phyloP scores from a whole-genome alignment of 2,329 filamentous ascomycete species.

The Dryadomyces quercus-mongolicae region DNA sequence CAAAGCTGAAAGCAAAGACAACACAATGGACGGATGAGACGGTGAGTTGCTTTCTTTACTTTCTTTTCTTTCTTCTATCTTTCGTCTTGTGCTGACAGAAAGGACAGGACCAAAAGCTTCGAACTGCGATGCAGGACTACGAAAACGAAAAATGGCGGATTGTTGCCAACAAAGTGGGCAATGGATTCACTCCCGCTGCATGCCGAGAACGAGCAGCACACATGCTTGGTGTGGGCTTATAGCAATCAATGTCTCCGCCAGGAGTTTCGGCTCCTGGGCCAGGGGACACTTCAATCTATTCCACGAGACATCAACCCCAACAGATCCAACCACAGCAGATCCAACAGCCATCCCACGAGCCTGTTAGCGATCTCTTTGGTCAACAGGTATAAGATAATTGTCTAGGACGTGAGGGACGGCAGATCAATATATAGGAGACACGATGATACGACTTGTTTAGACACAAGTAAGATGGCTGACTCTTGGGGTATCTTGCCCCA shows the following conservation, averaged over 20 bases:
- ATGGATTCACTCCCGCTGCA: conserved; percentile 74
- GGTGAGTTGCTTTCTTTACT: conserved; percentile 42
- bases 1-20: conserved; percentile 86
- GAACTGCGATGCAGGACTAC: conserved; percentile 67
- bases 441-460: background rate
- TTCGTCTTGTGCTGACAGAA: background rate
- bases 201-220: conserved; percentile 72
- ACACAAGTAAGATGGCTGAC: background rate
- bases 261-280: conserved; percentile 30
- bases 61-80: conserved; percentile 9
- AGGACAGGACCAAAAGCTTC: conserved; percentile 63
- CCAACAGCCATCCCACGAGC: background rate
- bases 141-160: conserved; percentile 90
- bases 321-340: conserved; percentile 1
- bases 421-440: background rate
- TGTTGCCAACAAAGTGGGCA: conserved; percentile 80
- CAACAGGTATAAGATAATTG: background rate
- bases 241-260: conserved; percentile 43
- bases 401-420: background rate
- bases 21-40: conserved; percentile 90
- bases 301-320: conserved; percentile 18
- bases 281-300: conserved; percentile 32
- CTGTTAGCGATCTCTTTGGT: background rate
- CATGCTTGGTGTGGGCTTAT: conserved; percentile 40
- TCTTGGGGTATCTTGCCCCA: background rate